Conservation (phyloP, 768 basidiomycete genomes). For the Mycena olivaceomarginata region DNA sequence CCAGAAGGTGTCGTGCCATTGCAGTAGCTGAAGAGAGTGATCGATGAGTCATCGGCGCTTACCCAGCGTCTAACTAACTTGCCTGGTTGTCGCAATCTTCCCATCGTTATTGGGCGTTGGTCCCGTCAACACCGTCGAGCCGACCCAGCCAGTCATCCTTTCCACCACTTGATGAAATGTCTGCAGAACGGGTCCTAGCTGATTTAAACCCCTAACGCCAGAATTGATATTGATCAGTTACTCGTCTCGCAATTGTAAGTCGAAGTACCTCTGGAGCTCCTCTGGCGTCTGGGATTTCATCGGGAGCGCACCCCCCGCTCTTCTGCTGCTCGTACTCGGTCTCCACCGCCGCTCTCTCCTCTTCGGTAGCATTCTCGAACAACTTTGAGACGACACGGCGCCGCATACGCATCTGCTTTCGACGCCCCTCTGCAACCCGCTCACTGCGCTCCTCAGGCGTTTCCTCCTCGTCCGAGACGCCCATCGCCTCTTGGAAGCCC, state of each 20-base stretch:
- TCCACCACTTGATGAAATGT: background rate
- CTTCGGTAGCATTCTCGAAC: background rate
- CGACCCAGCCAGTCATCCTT: background rate
- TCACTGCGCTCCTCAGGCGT: background rate
- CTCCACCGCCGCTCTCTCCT: conserved; percentile 1
- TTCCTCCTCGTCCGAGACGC: background rate
- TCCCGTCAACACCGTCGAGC: conserved; percentile 1
- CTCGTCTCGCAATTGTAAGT: background rate
- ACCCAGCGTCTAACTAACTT: background rate
- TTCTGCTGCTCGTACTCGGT: background rate
- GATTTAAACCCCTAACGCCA: background rate
- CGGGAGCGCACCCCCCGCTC: background rate
- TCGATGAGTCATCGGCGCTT: background rate
- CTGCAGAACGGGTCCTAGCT: background rate
- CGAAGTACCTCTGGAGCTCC: background rate
- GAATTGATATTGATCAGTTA: no score
- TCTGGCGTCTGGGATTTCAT: background rate
- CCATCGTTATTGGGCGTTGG: background rate
- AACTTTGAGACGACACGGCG: background rate
- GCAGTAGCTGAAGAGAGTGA: conserved; percentile 2
- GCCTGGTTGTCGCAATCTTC: background rate
- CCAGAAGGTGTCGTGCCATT: background rate
- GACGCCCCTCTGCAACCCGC: no score
- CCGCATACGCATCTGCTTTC: background rate
- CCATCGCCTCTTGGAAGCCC: background rate